phyloP scores from a whole-genome alignment of 2,329 filamentous ascomycete genomes.

The Exophiala lecanii-corni region DNA sequence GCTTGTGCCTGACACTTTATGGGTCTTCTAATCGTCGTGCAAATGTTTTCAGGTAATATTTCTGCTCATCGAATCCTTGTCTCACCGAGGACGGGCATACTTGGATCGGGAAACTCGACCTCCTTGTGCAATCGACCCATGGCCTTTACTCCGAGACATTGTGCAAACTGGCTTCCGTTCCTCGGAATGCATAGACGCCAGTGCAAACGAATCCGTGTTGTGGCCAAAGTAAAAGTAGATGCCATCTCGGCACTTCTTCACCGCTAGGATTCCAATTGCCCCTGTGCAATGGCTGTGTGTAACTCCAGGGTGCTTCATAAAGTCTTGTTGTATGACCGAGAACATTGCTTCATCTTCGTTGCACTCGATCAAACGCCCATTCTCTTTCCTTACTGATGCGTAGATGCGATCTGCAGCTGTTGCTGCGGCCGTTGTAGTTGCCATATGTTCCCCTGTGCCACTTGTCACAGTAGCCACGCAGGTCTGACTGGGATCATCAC shows the following conservation, averaged over 20 bases:
- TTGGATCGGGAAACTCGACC: conserved; percentile 32
- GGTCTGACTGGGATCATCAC: conserved; percentile 62
- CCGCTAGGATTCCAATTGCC: conserved; percentile 83
- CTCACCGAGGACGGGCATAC: conserved; percentile 7
- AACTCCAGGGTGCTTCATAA: conserved; percentile 86
- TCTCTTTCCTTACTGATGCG: conserved; percentile 57
- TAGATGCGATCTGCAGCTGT: conserved; percentile 83
- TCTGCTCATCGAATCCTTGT: background rate
- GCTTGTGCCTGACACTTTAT: too few species aligned
- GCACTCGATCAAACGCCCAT: conserved; percentile 61
- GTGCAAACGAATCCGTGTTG: conserved; percentile 81
- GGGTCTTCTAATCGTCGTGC: too few species aligned
- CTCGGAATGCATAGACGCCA: conserved; percentile 80
- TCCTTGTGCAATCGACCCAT: conserved; percentile 49
- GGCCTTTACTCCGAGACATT: conserved; percentile 71
- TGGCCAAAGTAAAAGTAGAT: conserved; percentile 89
- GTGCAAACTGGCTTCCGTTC: conserved; percentile 73
- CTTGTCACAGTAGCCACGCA: conserved; percentile 83
- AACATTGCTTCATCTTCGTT: conserved; percentile 74
- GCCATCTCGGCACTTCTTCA: conserved; percentile 75
- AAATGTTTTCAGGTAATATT: too few species aligned
- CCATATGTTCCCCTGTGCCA: conserved; percentile 97
- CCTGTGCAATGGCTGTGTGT: conserved; percentile 72
- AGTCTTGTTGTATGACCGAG: conserved; percentile 79
- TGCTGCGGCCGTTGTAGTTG: conserved; percentile 84